Evolutionary conservation across 208 protist genomes (phyloP).

Genomic region (Leishmania aethiopica): DNA sequence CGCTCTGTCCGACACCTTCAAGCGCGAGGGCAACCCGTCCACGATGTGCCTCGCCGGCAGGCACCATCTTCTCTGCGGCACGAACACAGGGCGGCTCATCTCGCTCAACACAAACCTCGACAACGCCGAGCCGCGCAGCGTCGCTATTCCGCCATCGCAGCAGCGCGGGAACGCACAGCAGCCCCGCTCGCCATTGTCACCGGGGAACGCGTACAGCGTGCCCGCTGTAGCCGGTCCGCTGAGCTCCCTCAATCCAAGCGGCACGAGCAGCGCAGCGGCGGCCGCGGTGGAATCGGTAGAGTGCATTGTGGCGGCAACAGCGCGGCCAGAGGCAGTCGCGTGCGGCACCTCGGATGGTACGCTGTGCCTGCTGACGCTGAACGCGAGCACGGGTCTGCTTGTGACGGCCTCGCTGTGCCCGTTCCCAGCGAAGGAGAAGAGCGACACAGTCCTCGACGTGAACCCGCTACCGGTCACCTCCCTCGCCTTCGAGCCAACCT

Average conservation of each 20-base stretch:
- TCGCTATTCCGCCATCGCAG: conserved; percentile 39
- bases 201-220: conserved; percentile 5
- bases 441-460: conserved; percentile 20
- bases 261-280: background rate
- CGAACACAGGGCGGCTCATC: conserved; percentile 67
- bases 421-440: conserved; percentile 56
- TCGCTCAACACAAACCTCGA: conserved; percentile 80
- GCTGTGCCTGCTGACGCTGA: conserved; percentile 64
- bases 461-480: conserved; percentile 52
- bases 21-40: conserved; percentile 62
- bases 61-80: conserved; percentile 81
- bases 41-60: conserved; percentile 82
- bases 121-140: conserved; percentile 40
- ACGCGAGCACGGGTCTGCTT: conserved; percentile 66
- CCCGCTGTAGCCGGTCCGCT: background rate
- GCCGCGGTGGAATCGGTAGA: conserved; percentile 50
- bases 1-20: conserved; percentile 43
- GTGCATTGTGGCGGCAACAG: conserved; percentile 58
- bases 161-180: conserved; percentile 21
- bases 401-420: conserved; percentile 51
- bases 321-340: conserved; percentile 74
- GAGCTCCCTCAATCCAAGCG: background rate
- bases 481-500: conserved; percentile 75
- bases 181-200: conserved; percentile 17
- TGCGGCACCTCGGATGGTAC: conserved; percentile 77